Evolutionary conservation across 192 early-diverging fungal genomes (phyloP).

Genomic region (Geranomyces michiganensis): DNA sequence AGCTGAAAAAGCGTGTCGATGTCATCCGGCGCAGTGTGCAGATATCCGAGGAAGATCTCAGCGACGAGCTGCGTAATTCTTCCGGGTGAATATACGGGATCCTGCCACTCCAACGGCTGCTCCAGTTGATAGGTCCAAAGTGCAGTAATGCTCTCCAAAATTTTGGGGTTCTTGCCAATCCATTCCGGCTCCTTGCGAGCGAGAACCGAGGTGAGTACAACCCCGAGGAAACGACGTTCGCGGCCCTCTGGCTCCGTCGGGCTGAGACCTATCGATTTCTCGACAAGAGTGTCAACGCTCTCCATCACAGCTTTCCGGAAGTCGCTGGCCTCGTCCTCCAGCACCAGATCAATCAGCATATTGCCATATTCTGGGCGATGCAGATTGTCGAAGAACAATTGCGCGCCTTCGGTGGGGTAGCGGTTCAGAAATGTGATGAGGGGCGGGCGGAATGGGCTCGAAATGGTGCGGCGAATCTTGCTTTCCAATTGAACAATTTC

Average conservation of each 20-base stretch:
- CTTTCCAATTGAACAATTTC: conserved; percentile 86
- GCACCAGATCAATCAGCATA: conserved; percentile 45
- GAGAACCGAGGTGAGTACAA: conserved; percentile 37
- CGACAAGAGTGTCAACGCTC: conserved; percentile 34
- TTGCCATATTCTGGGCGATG: conserved; percentile 43
- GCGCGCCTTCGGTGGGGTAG: conserved; percentile 82
- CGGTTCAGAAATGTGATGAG: conserved; percentile 90
- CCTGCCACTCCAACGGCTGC: conserved; percentile 17
- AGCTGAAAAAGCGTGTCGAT: conserved; percentile 75
- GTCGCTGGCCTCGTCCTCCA: conserved; percentile 20
- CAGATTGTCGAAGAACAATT: conserved; percentile 76
- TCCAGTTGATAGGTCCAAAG: conserved; percentile 38
- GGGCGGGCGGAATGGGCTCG: conserved; percentile 92
- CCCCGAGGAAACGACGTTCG: conserved; percentile 21
- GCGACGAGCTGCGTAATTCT: conserved; percentile 63
- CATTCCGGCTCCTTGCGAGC: conserved; percentile 35
- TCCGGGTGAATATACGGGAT: conserved; percentile 26
- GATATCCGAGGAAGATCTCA: conserved; percentile 74
- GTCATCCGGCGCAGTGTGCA: conserved; percentile 64
- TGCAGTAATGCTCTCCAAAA: conserved; percentile 30
- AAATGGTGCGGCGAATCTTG: conserved; percentile 75
- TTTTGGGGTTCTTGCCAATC: conserved; percentile 39
- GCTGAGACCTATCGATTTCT: conserved; percentile 29
- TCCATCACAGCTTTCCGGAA: conserved; percentile 37
- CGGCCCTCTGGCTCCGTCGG: not conserved